Conservation (phyloP, 345 rosid species). For the Citrus medica region DNA sequence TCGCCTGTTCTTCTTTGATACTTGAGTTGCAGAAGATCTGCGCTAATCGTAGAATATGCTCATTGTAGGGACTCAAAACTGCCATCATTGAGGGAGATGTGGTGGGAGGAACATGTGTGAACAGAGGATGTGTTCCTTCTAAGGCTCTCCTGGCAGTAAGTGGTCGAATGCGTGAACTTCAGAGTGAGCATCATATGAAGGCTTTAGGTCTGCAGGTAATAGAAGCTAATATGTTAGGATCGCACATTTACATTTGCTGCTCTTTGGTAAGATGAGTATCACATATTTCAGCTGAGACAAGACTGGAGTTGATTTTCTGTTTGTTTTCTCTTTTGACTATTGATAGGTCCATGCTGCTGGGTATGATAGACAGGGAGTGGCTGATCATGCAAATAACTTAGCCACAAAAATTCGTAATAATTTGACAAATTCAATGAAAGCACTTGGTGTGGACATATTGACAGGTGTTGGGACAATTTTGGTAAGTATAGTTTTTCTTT, state of each 20-base stretch:
- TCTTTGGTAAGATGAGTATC: background rate
- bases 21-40: background rate
- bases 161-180: slow-evolving; percentile 95
- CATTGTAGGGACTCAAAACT: slow-evolving; percentile 80
- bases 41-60: background rate
- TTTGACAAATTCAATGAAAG: slow-evolving; percentile 92
- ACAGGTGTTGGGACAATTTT: slow-evolving; percentile 78
- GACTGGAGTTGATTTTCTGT: background rate
- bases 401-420: slow-evolving; percentile 86
- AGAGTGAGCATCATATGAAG: slow-evolving; percentile 92
- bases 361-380: slow-evolving; percentile 93
- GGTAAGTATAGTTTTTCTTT: slow-evolving; percentile 46
- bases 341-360: slow-evolving; percentile 89
- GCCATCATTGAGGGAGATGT: slow-evolving; percentile 97
- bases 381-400: slow-evolving; percentile 93
- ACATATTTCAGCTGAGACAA: background rate
- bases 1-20: background rate
- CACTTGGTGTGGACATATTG: slow-evolving; percentile 91
- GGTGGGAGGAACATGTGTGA: slow-evolving; percentile 97
- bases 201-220: slow-evolving; percentile 91
- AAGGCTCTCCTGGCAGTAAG: slow-evolving; percentile 97
- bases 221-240: background rate
- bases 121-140: slow-evolving; percentile 99
- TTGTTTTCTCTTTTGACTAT: background rate
- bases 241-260: background rate